Percentiles rank a stretch among this genome's conserved stretches.
phyloP scores from a whole-genome alignment of 345 rosid species.

The Pugionium cornutum region DNA sequence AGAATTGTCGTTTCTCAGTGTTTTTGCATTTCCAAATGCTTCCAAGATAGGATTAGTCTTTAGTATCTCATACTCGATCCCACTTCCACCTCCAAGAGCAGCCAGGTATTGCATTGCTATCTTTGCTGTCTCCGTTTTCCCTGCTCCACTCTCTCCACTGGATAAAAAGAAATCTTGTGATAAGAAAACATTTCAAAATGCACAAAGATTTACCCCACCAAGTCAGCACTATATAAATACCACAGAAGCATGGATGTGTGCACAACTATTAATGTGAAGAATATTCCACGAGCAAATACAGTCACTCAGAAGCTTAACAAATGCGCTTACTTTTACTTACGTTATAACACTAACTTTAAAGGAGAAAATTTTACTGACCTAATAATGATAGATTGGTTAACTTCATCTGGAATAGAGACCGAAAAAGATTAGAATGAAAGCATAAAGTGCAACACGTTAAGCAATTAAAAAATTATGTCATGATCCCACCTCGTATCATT shows the following conservation, averaged over 20 bases:
- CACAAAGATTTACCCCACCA: constrained; percentile 14
- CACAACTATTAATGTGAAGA: background rate
- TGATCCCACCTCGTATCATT: constrained; percentile 82
- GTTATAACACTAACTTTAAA: constrained; percentile 10
- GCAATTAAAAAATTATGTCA: constrained; percentile 9
- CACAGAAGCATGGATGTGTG: background rate
- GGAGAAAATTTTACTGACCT: constrained; percentile 56
- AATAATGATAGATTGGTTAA: constrained; percentile 96
- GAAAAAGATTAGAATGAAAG: constrained; percentile 28
- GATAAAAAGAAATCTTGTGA: constrained; percentile 37
- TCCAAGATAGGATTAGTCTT: constrained; percentile 93
- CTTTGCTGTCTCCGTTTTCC: constrained; percentile 99
- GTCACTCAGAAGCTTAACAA: constrained; percentile 4
- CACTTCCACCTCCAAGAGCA: constrained; percentile 99
- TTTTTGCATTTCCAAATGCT: constrained; percentile 99
- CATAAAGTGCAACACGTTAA: constrained; percentile 3
- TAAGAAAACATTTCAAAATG: constrained; percentile 26
- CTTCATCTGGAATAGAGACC: constrained; percentile 74
- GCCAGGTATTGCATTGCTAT: constrained; percentile 99
- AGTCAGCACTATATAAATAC: background rate
- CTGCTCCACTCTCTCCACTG: constrained; percentile 99
- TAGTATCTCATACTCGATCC: constrained; percentile 92
- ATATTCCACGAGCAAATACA: constrained; percentile 4
- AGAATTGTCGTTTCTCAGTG: constrained; percentile 90
- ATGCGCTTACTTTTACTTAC: background rate